These are phyloP conservation scores for Carex parvula DNA, from an alignment of 176 grass and related monocot genomes.

Conservation along the genomic window DNA sequence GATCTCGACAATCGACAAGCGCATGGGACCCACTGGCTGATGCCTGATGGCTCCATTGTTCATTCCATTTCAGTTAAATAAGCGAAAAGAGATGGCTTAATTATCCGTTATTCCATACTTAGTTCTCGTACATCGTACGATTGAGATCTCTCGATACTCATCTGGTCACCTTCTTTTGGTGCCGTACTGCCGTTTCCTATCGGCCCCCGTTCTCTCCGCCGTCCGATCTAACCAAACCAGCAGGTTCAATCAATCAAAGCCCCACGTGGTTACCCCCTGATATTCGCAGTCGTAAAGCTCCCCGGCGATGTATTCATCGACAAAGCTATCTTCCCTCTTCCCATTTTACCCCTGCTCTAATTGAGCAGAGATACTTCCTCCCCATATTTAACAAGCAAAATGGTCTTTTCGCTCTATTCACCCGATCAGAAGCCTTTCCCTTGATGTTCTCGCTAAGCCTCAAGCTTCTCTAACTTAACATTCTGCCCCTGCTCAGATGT, in stretches of 20 bases:
- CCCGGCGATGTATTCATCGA: background rate
- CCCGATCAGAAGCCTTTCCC: background rate
- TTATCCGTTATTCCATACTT: background rate
- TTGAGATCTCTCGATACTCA: background rate
- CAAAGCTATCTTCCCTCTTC: background rate
- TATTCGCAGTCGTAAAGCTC: background rate
- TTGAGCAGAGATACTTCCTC: background rate
- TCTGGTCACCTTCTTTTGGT: background rate
- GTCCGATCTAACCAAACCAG: background rate
- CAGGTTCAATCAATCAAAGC: background rate
- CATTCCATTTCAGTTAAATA: background rate
- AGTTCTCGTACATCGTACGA: background rate
- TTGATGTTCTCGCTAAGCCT: background rate
- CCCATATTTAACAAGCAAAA: background rate
- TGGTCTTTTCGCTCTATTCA: background rate
- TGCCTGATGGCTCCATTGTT: background rate
- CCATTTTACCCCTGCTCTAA: background rate
- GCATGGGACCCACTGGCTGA: background rate
- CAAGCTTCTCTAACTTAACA: background rate
- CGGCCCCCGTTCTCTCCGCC: background rate
- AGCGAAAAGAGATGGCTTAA: background rate
- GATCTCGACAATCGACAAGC: background rate
- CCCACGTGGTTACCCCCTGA: background rate
- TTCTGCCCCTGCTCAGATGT: slow-evolving; percentile 27
- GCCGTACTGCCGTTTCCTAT: background rate